Evolutionary conservation across 371 early-diverging fungal species (phyloP).

Genomic region (Mucor racemosus): DNA sequence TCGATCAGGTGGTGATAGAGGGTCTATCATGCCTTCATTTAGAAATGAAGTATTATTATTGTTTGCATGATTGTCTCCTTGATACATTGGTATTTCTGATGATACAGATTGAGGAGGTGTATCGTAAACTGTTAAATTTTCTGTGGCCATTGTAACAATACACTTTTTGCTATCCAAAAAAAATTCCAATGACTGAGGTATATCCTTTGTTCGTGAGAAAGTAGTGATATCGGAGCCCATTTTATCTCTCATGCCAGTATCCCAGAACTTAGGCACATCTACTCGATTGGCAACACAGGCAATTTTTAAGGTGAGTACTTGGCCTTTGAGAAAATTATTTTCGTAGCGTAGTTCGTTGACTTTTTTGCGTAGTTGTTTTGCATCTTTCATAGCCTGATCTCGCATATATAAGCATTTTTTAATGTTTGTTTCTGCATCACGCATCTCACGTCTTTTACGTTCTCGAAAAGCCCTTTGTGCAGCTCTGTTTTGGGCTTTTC

Average conservation of each 20-base stretch:
- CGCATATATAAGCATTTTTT: conserved; percentile 29
- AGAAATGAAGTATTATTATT: not conserved
- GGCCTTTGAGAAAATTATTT: conserved; percentile 40
- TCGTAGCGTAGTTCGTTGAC: conserved; percentile 38
- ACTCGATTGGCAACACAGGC: conserved; percentile 41
- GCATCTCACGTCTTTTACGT: conserved; percentile 47
- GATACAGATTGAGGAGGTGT: not conserved
- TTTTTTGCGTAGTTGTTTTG: conserved; percentile 13
- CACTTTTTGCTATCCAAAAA: conserved; percentile 35
- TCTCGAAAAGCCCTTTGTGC: conserved; percentile 47
- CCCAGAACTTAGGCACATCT: conserved; percentile 43
- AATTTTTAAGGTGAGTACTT: conserved; percentile 37
- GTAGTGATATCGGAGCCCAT: conserved; percentile 36
- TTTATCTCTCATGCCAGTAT: conserved; percentile 33
- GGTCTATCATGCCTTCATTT: not conserved
- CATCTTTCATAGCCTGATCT: conserved; percentile 33
- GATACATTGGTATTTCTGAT: not conserved
- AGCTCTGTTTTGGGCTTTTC: conserved; percentile 55
- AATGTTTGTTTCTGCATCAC: conserved; percentile 45
- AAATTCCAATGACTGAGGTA: conserved; percentile 41
- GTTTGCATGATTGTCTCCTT: not conserved
- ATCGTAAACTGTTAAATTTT: conserved; percentile 15
- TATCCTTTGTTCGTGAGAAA: conserved; percentile 30
- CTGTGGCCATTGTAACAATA: conserved; percentile 26
- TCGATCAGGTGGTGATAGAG: conserved; percentile 1